These are phyloP conservation scores for Citropsis articulata DNA, from an alignment of 345 rosid genomes.

Conservation along the genomic window DNA sequence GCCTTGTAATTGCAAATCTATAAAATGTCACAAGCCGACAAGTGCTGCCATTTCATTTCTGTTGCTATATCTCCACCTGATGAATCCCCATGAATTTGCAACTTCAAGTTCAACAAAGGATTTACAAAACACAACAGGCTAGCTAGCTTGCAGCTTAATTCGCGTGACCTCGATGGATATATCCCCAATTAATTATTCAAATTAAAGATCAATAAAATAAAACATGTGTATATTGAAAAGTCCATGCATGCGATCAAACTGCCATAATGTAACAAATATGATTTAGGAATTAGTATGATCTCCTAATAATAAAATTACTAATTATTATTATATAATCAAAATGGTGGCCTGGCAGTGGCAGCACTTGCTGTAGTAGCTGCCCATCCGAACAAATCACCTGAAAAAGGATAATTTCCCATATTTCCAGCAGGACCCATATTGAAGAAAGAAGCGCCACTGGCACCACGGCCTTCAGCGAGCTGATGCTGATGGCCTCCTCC, in stretches of 20 bases:
- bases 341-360: slow-evolving; percentile 45
- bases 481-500: slow-evolving; percentile 28
- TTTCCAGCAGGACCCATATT: slow-evolving; percentile 36
- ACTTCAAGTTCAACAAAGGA: neutral
- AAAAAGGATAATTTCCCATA: slow-evolving; percentile 48
- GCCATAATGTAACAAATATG: no score
- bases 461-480: slow-evolving; percentile 31
- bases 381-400: slow-evolving; percentile 66
- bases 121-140: neutral
- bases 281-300: no score
- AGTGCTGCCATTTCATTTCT: no score
- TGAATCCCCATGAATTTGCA: slow-evolving; percentile 6
- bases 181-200: no score
- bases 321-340: slow-evolving; percentile 12
- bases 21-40: no score
- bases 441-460: slow-evolving; percentile 20
- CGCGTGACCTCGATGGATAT: no score
- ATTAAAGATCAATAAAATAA: no score
- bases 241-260: no score
- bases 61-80: neutral
- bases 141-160: no score
- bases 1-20: no score
- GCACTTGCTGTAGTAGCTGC: slow-evolving; percentile 49
- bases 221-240: no score
- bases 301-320: no score